Base-by-base conservation (phyloP, 495 filamentous ascomycete species). In the Penicillium macrosclerotiorum region DNA sequence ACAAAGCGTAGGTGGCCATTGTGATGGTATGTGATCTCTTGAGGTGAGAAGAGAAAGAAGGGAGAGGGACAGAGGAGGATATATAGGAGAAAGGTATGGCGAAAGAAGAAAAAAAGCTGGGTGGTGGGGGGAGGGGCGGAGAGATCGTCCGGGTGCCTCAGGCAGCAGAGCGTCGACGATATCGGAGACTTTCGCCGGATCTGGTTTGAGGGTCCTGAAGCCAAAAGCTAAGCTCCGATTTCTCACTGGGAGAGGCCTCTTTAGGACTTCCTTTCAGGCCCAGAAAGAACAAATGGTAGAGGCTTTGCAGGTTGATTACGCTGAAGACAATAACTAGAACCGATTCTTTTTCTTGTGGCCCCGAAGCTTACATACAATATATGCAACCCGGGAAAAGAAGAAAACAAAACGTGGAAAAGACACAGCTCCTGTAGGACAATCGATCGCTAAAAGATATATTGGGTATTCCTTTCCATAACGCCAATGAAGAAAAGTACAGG, bases 1-100 rank as follows among this genome's bases (percentile, higher is more conserved):
- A 83, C 54, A 97, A 86, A 66, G 93, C 86, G 72, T 97, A 97
- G 63, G 80, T 74, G 46, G 74, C 61, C 73, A 78, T 79, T 60
- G 62, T 74, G 59, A 61, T n/a, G 41, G 46, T n/a, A 52, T 43
- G 39, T 9, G 46, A 36, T 40, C 43, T 61, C 51, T 37, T 47
- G 43, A 24, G 27, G 52, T 45, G 18, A 30, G 19, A 13, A 29
- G 31, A 46, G 26, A 39, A 39, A 37, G 50, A 51, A 30, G 38
- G 27, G 47, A 14, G 51, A 33, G 30, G 39, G 22, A 38, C 42
- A 31, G 24, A 16, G 40, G 40, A 38, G 38, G 37, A 42, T 31
- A 36, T 44, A 35, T 35, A 44, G 22, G 29, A 49, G 41, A 40
- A 3, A 38, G 33, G 45, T 54, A 37, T 30, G 27, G n/a, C 37